Evolutionary conservation across 306 rosid genomes (phyloP), one percentile per base, ranked within the genome.

Genomic region (Vachellia pachyceras): DNA sequence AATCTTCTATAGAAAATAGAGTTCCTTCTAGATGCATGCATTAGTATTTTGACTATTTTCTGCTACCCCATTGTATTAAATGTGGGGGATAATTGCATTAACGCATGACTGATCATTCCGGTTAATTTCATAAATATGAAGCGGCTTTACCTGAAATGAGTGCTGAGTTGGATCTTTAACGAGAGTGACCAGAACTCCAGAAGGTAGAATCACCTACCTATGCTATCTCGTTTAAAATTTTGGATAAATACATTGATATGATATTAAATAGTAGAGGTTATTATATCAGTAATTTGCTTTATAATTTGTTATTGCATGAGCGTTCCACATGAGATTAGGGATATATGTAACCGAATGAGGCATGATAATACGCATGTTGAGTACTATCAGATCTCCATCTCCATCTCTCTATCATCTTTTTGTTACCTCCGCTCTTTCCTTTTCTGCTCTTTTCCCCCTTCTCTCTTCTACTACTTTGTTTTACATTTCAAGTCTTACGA

Each of bases 181-280:
- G 89, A 78, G 81, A 81, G 82, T 81, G 84, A 85, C 83, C 87
- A 75, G 79, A 69, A 20, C 82, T 83, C 79, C 87, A 72, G 79
- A 70, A 20, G 85, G 78, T 79, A 77, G 67, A 79, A 82, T 73
- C 68, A 79, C 25, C 60, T 5, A 18, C 67, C 33, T 69, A 58
- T 29, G 75, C 57, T 23, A 25, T 76, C 76, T 17, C 36, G 3
- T 50, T 79, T 35, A 63, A 69, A 79, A 80, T 25, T 36, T 47
- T 42, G 80, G 72, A 72, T 44, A 73, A 68, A 61, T 60, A 60
- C 42, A 67, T 45, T n/a, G n/a, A n/a, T n/a, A n/a, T n/a, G n/a
- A n/a, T n/a, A n/a, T n/a, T n/a, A n/a, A n/a, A n/a, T n/a, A n/a
- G n/a, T n/a, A n/a, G n/a, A n/a, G n/a, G n/a, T n/a, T n/a, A n/a